Evolutionary conservation across 768 basidiomycete genomes (phyloP).

Genomic region (Termitomyces bulborhizus): DNA sequence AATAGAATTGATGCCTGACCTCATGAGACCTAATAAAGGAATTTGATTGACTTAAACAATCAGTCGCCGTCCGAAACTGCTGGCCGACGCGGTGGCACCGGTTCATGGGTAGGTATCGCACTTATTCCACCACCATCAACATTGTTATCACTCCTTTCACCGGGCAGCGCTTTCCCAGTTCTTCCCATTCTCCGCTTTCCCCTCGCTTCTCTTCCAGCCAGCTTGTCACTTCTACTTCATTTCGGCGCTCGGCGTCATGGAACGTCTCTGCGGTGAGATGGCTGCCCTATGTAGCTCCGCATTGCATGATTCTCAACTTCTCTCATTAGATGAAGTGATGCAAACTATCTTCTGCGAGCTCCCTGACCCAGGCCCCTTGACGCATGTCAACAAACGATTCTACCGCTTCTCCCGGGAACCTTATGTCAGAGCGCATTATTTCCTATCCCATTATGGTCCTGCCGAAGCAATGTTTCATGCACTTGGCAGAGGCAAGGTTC

Average conservation of each 20-base stretch:
- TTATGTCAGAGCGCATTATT: conserved; percentile 74
- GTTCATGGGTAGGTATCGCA: background rate
- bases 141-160: conserved; percentile 1
- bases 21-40: conserved; percentile 12
- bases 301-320: conserved; percentile 10
- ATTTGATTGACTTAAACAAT: conserved; percentile 35
- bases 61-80: conserved; percentile 39
- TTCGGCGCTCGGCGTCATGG: conserved; percentile 33
- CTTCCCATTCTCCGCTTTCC: background rate
- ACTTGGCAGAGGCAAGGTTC: conserved; percentile 61
- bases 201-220: conserved; percentile 4
- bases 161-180: background rate
- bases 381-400: conserved; percentile 52
- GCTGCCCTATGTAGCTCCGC: background rate
- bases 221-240: conserved; percentile 4
- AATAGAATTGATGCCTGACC: conserved; percentile 9
- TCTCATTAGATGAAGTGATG: conserved; percentile 51
- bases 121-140: conserved; percentile 17
- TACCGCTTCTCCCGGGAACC: conserved; percentile 62
- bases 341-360: conserved; percentile 72
- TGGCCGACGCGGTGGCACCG: conserved; percentile 11
- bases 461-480: conserved; percentile 71
- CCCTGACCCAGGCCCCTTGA: conserved; percentile 55
- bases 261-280: conserved; percentile 61
- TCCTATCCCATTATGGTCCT: conserved; percentile 65